Base-by-base conservation (phyloP, 2,329 filamentous ascomycete species). In the Colletotrichum salicis region DNA sequence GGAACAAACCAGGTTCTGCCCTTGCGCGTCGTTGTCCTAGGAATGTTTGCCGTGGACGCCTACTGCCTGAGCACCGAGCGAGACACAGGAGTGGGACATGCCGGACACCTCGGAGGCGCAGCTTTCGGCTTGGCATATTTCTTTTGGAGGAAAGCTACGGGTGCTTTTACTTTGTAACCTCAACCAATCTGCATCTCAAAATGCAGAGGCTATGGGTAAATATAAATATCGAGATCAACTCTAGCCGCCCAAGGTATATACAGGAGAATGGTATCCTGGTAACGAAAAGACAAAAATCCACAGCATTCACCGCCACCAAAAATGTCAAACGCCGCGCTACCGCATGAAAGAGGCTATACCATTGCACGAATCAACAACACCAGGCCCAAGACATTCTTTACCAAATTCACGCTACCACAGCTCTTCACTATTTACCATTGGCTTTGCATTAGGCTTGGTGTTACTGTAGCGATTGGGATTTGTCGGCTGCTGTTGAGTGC, bases 391-490 rank as follows among this genome's bases (percentile, higher is more conserved):
- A 8, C 35, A 57, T 7, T 31, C 45, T 15, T 52, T 24, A 29
- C 41, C 13, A 24, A 48, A 33, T 22, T n/a, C 33, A 1, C n/a
- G 2, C 45, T 54, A 72, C 70, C 70, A 72, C 59, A 72, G 7
- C n/a, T 69, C 66, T 31, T 72, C 70, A 31, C 70, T 72, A 22
- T 72, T 70, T 15, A 72, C 70, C 70, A 72, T 71, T 3, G 68
- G 68, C 19, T 71, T 71, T 15, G 51, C 52, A 15, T 64, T 67
- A 15, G 67, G 60, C 41, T 48, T 64, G n/a, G 45, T 60, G 12
- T 59, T 68, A 13, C 64, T 67, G 15, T 57, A 58, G 15, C 55
- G 48, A 5, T 67, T 63, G 4, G 68, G 22, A n/a, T 48, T 67
- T 19, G 70, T 29, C 45, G 60, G 31, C 33, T 65, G 66, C 56